Evolutionary conservation across 1,284 basidiomycete genomes (phyloP).

Genomic region (Fomitiporia mediterranea): DNA sequence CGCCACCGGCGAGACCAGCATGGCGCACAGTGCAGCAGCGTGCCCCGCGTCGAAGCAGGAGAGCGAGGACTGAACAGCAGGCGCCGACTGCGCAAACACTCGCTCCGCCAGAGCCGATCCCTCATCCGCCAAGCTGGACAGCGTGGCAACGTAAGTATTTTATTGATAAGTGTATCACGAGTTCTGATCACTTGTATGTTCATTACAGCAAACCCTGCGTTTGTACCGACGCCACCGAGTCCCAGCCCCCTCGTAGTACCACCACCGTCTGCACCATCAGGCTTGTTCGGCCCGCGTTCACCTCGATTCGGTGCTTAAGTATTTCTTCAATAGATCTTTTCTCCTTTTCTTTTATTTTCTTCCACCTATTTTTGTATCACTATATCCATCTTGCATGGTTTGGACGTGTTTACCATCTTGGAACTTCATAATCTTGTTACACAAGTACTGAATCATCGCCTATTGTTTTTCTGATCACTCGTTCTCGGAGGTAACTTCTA

Average conservation of each 20-base stretch:
- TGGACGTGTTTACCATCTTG: too few species aligned
- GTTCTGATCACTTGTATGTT: neutral
- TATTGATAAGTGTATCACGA: neutral
- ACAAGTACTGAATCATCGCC: neutral
- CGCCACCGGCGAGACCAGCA: constrained; percentile 20
- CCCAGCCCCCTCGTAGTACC: constrained; percentile 53
- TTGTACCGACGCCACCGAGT: constrained; percentile 45
- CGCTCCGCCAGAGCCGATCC: constrained; percentile 30
- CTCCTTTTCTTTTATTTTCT: neutral
- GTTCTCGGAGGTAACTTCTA: neutral
- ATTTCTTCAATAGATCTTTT: neutral
- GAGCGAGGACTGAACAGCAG: constrained; percentile 5
- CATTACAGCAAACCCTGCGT: constrained; percentile 41
- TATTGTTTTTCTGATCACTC: neutral
- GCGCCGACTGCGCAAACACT: constrained; percentile 15
- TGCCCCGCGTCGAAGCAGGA: constrained; percentile 19
- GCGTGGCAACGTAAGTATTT: constrained; percentile 62
- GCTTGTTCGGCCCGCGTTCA: constrained; percentile 56
- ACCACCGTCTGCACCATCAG: constrained; percentile 42
- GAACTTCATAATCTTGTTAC: neutral
- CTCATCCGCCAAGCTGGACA: constrained; percentile 48
- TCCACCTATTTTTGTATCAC: neutral
- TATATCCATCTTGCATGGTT: neutral
- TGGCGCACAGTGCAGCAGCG: constrained; percentile 23
- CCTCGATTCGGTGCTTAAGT: neutral